Conservation (phyloP, 2,329 filamentous ascomycete genomes). For the Coniochaeta hoffmannii region DNA sequence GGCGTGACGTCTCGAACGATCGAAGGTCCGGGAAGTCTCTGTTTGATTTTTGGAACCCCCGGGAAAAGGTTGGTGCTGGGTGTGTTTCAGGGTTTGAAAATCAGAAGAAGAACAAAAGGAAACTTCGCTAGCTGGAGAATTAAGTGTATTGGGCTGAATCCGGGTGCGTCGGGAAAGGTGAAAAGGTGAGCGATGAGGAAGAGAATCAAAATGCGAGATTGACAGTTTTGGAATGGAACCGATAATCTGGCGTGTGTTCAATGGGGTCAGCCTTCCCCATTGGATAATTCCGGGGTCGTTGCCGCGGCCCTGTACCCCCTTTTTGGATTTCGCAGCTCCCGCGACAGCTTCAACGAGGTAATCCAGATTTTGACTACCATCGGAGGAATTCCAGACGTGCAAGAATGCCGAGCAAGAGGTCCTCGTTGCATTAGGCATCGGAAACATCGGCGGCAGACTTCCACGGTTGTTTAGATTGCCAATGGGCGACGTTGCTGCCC, state of each 20-base stretch:
- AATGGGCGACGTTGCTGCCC: too few species aligned
- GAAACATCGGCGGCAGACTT: too few species aligned
- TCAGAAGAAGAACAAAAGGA: not conserved
- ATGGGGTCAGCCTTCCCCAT: not conserved
- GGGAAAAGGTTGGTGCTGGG: not conserved
- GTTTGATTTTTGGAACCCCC: not conserved
- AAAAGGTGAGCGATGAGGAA: constrained; percentile 5
- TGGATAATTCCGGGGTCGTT: not conserved
- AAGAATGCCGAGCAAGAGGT: too few species aligned
- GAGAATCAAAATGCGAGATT: not conserved
- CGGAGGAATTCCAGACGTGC: too few species aligned
- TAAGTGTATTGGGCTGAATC: too few species aligned
- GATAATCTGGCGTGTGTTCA: not conserved
- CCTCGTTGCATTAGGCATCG: too few species aligned
- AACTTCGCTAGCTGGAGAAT: too few species aligned
- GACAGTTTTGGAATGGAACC: not conserved
- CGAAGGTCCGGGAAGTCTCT: not conserved
- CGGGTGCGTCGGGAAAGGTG: not conserved
- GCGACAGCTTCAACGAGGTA: too few species aligned
- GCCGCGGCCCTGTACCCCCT: not conserved
- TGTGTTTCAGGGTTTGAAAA: not conserved
- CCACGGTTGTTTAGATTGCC: too few species aligned
- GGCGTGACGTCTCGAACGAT: not conserved
- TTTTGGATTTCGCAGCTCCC: not conserved
- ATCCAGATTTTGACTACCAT: too few species aligned